Conservation (phyloP, 202 grass and related monocot species). For the Zoysia matrella region DNA sequence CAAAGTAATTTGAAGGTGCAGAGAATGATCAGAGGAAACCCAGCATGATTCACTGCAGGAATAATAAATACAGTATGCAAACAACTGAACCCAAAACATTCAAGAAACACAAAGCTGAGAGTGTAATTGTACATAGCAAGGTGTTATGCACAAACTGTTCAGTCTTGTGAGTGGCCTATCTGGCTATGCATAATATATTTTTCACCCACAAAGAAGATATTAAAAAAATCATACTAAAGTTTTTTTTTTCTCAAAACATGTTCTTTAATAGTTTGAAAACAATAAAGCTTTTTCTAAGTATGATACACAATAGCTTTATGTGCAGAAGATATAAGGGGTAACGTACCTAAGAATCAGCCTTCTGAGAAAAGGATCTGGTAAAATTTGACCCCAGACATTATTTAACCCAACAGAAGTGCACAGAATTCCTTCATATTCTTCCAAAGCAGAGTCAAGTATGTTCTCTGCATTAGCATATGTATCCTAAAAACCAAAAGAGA, state of each 20-base stretch:
- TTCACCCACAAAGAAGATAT: background rate
- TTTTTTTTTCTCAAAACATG: background rate
- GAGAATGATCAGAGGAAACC: conserved; percentile 11
- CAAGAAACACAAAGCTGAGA: background rate
- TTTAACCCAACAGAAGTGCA: conserved; percentile 72
- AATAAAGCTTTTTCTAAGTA: background rate
- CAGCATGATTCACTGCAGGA: conserved; percentile 4
- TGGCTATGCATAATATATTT: background rate
- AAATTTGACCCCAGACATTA: conserved; percentile 84
- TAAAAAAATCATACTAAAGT: background rate
- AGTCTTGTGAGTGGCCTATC: background rate
- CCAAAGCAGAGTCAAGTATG: conserved; percentile 79
- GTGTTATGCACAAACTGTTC: background rate
- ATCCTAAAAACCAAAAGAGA: conserved; percentile 58
- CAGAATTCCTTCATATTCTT: conserved; percentile 82
- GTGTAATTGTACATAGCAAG: background rate
- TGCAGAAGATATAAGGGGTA: conserved; percentile 6
- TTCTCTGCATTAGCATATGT: conserved; percentile 63
- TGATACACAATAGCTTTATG: background rate
- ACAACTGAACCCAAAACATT: conserved; percentile 3
- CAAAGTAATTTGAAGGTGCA: background rate
- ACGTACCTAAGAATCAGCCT: conserved; percentile 87
- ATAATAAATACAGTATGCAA: background rate
- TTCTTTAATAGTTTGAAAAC: background rate
- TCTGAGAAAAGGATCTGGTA: conserved; percentile 89